A percentile compares a stretch with the other conserved stretches of the same genome.
Conservation (phyloP, 1,284 basidiomycete species). For the Clitocybe nebularis region DNA sequence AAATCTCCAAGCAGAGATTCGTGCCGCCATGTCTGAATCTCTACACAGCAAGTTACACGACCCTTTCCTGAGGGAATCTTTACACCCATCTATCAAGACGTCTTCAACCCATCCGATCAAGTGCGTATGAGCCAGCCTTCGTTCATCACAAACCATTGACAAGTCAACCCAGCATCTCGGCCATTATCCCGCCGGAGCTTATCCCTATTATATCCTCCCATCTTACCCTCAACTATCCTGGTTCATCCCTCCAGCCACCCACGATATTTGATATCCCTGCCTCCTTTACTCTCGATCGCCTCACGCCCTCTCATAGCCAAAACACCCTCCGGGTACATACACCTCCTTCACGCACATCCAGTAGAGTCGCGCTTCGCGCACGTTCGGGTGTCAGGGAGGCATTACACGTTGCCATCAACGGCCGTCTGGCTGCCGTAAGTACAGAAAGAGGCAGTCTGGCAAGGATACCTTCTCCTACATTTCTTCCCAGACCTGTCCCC, state of each 20-base stretch:
- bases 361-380: constrained; percentile 21
- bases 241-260: constrained; percentile 26
- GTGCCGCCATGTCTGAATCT: constrained; percentile 47
- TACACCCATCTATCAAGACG: constrained; percentile 52
- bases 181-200: constrained; percentile 61
- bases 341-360: constrained; percentile 18
- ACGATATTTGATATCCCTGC: constrained; percentile 44
- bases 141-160: constrained; percentile 9
- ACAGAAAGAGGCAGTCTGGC: neutral
- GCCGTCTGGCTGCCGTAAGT: constrained; percentile 22
- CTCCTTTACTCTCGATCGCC: constrained; percentile 38
- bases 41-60: constrained; percentile 19
- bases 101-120: constrained; percentile 84
- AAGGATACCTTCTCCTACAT: neutral
- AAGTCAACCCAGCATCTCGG: constrained; percentile 49
- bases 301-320: constrained; percentile 20
- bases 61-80: constrained; percentile 11
- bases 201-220: constrained; percentile 55
- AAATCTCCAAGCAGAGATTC: constrained; percentile 44
- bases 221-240: constrained; percentile 28
- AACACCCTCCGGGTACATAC: constrained; percentile 13
- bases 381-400: constrained; percentile 36
- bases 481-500: constrained; percentile 9
- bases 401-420: constrained; percentile 42
- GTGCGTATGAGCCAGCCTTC: constrained; percentile 35